Evolutionary conservation across 177 flowering plant species (phyloP).

Genomic region (Tripterygium wilfordii): DNA sequence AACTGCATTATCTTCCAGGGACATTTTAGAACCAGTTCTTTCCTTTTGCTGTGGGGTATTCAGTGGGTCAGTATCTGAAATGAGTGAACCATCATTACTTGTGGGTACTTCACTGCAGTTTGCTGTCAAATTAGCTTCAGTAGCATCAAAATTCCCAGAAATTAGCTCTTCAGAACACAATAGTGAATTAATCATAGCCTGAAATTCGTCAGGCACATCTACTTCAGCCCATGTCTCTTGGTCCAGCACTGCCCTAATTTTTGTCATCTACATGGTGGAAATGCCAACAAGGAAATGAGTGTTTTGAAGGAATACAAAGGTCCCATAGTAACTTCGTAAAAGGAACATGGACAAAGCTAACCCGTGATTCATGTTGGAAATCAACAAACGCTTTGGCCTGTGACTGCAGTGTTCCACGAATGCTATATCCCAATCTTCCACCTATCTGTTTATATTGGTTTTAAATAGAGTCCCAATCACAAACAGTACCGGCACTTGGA

Average conservation of each 20-base stretch:
- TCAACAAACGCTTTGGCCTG: constrained; percentile 94
- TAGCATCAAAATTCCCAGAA: constrained; percentile 25
- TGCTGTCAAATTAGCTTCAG: constrained; percentile 14
- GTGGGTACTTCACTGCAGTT: constrained; percentile 18
- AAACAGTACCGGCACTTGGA: neutral
- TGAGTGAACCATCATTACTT: constrained; percentile 21
- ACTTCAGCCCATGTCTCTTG: constrained; percentile 97
- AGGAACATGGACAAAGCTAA: constrained; percentile 23
- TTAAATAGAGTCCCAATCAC: constrained; percentile 13
- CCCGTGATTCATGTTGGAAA: constrained; percentile 90
- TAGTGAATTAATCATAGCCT: constrained; percentile 54
- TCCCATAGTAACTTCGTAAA: neutral
- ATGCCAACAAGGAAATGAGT: constrained; percentile 5
- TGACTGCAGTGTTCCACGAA: constrained; percentile 90
- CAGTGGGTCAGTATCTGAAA: constrained; percentile 18
- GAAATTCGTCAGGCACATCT: constrained; percentile 96
- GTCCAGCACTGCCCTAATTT: constrained; percentile 93
- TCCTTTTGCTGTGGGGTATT: constrained; percentile 18
- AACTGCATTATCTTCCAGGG: constrained; percentile 14
- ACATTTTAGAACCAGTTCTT: constrained; percentile 27
- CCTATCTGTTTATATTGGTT: constrained; percentile 66
- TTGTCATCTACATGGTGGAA: constrained; percentile 78
- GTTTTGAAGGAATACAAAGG: neutral
- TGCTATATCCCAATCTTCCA: constrained; percentile 97
- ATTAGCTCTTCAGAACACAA: constrained; percentile 31